These are phyloP conservation scores for Malania oleifera DNA, from an alignment of 164 flowering plant genomes.

Conservation along the genomic window DNA sequence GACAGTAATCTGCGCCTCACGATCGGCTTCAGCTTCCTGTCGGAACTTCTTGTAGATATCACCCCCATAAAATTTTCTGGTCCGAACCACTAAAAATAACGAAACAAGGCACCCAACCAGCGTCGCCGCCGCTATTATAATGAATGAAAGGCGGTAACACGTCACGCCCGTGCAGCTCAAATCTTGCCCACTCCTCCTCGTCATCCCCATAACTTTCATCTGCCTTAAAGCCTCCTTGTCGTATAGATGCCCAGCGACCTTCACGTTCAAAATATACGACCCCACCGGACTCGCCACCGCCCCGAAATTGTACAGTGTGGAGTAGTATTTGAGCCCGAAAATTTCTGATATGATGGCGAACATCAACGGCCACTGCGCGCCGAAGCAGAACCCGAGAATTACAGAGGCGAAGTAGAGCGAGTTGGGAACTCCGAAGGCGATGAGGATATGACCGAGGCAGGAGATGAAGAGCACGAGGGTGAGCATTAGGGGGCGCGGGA, in stretches of 20 bases:
- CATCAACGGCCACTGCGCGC: constrained; percentile 27
- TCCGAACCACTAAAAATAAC: constrained; percentile 22
- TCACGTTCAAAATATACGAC: constrained; percentile 22
- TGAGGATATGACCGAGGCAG: constrained; percentile 22
- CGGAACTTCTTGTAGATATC: constrained; percentile 36
- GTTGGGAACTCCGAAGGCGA: constrained; percentile 23
- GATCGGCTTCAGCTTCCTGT: constrained; percentile 7
- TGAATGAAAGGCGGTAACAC: constrained; percentile 25
- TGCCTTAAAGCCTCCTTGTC: constrained; percentile 35
- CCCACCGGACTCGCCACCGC: constrained; percentile 29
- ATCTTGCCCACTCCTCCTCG: constrained; percentile 19
- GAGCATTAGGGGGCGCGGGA: constrained; percentile 30
- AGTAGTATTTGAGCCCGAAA: constrained; percentile 32
- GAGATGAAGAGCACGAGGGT: constrained; percentile 19
- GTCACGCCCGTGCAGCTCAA: constrained; percentile 24
- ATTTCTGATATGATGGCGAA: constrained; percentile 33
- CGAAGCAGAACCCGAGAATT: constrained; percentile 23
- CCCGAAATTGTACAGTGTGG: constrained; percentile 27
- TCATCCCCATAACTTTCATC: constrained; percentile 17
- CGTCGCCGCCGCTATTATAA: constrained; percentile 21
- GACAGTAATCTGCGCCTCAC: no score
- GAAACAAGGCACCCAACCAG: constrained; percentile 28
- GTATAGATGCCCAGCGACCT: constrained; percentile 29
- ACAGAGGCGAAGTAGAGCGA: constrained; percentile 18
- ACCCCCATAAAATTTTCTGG: constrained; percentile 25